These are phyloP conservation scores for Erysimum cheiri DNA, from an alignment of 441 rosid species.

Conservation along the genomic window DNA sequence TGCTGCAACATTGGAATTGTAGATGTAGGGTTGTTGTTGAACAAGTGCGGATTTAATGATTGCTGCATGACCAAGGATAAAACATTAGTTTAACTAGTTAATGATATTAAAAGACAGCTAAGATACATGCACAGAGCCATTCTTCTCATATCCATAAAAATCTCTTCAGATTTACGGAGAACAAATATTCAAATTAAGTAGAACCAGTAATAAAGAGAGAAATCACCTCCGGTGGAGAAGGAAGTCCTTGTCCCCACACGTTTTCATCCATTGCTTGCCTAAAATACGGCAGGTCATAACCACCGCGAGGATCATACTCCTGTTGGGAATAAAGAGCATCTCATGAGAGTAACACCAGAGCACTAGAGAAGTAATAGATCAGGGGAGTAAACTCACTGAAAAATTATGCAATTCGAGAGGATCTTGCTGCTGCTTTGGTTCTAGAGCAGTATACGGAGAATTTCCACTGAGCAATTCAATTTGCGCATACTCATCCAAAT, in stretches of 20 bases:
- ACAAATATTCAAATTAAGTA: not conserved
- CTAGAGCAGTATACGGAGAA: constrained; percentile 61
- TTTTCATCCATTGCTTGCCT: constrained; percentile 71
- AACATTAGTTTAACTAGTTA: not conserved
- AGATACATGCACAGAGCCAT: not conserved
- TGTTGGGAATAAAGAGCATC: constrained; percentile 45
- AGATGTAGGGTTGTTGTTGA: constrained; percentile 59
- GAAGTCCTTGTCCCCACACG: constrained; percentile 64
- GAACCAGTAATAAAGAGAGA: not conserved
- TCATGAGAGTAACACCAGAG: constrained; percentile 14
- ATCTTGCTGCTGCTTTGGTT: constrained; percentile 64
- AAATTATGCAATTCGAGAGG: constrained; percentile 60
- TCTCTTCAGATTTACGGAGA: not conserved
- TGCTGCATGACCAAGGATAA: constrained; percentile 40
- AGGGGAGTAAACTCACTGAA: constrained; percentile 53
- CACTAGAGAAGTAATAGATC: constrained; percentile 5
- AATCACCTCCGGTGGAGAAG: constrained; percentile 74
- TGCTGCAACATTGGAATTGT: constrained; percentile 60
- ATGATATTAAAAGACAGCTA: not conserved
- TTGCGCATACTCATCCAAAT: constrained; percentile 56
- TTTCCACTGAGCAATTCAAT: constrained; percentile 63
- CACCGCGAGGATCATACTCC: constrained; percentile 73
- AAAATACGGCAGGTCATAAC: constrained; percentile 74
- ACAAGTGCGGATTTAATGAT: constrained; percentile 54
- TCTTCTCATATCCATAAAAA: not conserved